Evolutionary conservation across 441 rosid species (phyloP).

Genomic region (Croton setiger): DNA sequence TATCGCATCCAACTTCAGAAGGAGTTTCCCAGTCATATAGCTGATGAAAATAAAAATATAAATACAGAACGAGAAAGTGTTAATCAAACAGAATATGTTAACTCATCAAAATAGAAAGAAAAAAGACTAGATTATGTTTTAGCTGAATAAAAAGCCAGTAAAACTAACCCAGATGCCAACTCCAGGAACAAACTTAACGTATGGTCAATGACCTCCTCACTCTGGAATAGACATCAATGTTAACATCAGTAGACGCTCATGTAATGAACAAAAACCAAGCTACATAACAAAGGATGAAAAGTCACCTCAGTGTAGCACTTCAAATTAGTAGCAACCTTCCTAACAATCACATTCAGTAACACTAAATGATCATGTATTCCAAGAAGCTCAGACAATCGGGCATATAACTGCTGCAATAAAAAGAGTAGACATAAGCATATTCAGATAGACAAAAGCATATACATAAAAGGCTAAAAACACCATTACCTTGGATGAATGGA

Average conservation of each 20-base stretch:
- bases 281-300: slow-evolving; percentile 18
- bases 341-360: slow-evolving; percentile 87
- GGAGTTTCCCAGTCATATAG: slow-evolving; percentile 99
- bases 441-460: slow-evolving; percentile 10
- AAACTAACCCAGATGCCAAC: slow-evolving; percentile 92
- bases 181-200: slow-evolving; percentile 93
- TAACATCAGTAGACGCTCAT: background rate
- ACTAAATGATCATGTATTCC: slow-evolving; percentile 95
- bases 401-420: slow-evolving; percentile 94
- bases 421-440: slow-evolving; percentile 34
- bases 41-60: slow-evolving; percentile 31
- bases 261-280: slow-evolving; percentile 15
- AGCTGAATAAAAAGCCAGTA: slow-evolving; percentile 22
- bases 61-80: slow-evolving; percentile 14
- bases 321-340: slow-evolving; percentile 92
- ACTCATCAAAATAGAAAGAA: slow-evolving; percentile 18
- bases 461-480: slow-evolving; percentile 11
- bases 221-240: slow-evolving; percentile 42
- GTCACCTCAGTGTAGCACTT: slow-evolving; percentile 90
- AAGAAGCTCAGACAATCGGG: slow-evolving; percentile 87
- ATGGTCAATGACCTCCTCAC: slow-evolving; percentile 95
- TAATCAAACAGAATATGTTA: slow-evolving; percentile 17
- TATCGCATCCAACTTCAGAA: slow-evolving; percentile 85
- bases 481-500: slow-evolving; percentile 96
- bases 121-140: slow-evolving; percentile 7